Base-by-base conservation (phyloP, 768 basidiomycete species). In the Collybiopsis luxurians region DNA sequence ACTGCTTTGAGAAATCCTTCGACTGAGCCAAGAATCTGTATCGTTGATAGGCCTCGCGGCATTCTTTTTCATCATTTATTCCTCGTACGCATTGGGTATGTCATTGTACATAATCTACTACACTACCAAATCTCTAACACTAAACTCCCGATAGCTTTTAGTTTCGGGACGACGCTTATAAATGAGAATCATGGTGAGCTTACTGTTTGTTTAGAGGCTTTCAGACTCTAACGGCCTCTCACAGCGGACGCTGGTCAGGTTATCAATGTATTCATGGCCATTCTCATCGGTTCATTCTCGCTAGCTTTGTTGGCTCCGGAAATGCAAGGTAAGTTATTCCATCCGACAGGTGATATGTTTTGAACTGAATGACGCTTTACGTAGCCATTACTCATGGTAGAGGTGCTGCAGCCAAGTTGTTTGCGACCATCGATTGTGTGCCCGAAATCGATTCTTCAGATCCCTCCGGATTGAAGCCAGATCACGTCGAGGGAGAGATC, bases 221-320 rank as follows among this genome's bases (percentile, higher is more conserved):
- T 7, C 44, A 43, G 3, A 7, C 19, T 9, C 28, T 26, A 15
- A 48, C n/a, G 53, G 23, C 36, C 31, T 56, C 38, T 54, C 63
- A 2, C 58, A 86, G 88, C 85, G 21, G 75, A 75, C 43, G 75
- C 88, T 9, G 95, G 93, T 11, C 63, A 77, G 17, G 83, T 97
- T 55, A 81, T 97, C 54, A 97, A 90, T 62, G 92, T 94, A 42
- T 83, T 95, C 70, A 72, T 92, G 62, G 79, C 90, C 44, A 85
- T 95, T 65, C 73, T 95, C 40, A 93, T 94, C 63, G 95, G 94
- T 64, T 90, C 92, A 1, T 95, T 98, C 78, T 93, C 92, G 15
- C 76, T 95, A 53, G 90, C 87, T 3, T 64, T 91, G 65, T 73
- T 97, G 53, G 89, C 90, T 1, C 96, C 96, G 1, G 93, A 97